Conservation (phyloP, 2,329 filamentous ascomycete species). For the Fusarium gaditjirri region DNA sequence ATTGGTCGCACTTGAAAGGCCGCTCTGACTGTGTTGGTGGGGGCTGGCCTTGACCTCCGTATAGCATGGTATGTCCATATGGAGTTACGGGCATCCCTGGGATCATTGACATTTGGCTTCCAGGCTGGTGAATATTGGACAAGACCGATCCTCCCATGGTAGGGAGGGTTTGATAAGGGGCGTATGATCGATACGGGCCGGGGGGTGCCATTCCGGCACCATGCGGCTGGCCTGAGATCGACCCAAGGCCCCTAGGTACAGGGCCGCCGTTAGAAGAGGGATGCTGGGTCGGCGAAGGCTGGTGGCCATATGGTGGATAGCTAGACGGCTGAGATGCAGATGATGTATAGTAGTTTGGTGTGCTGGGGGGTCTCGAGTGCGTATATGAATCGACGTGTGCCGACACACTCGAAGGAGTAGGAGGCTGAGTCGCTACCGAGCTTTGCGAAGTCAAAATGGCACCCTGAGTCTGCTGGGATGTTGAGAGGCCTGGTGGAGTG, state of each 20-base stretch:
- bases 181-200: conserved; percentile 61
- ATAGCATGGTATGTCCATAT: conserved; percentile 71
- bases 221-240: conserved; percentile 41
- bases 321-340: conserved; percentile 59
- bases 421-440: conserved; percentile 54
- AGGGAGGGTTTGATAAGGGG: conserved; percentile 63
- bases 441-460: conserved; percentile 45
- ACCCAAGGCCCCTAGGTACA: conserved; percentile 53
- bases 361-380: conserved; percentile 62
- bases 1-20: conserved; percentile 94
- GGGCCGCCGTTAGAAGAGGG: conserved; percentile 58
- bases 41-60: conserved; percentile 63
- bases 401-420: conserved; percentile 62
- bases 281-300: conserved; percentile 53
- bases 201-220: conserved; percentile 57
- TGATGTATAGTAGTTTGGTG: conserved; percentile 70
- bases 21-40: conserved; percentile 71
- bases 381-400: conserved; percentile 68
- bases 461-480: conserved; percentile 44
- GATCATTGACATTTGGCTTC: conserved; percentile 76
- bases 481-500: conserved; percentile 44
- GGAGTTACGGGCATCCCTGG: conserved; percentile 65
- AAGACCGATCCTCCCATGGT: conserved; percentile 75
- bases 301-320: conserved; percentile 57
- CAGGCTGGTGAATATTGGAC: conserved; percentile 81